Base-by-base conservation (phyloP, 164 flowering plant genomes). In the Euptelea pleiosperma region DNA sequence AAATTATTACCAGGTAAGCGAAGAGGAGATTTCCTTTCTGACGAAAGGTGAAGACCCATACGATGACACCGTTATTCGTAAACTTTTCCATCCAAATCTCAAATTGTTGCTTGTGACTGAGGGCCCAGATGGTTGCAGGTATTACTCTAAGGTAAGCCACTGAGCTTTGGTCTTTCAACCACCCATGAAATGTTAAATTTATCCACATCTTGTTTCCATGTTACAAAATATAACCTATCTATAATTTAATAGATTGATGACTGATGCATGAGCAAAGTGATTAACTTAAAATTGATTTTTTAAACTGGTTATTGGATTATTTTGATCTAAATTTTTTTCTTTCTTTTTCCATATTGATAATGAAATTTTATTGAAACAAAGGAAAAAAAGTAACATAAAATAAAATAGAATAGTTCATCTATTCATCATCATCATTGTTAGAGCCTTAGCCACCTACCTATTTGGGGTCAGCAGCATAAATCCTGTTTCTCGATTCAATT, bases 51-150 rank as follows among this genome's bases (percentile, higher is more conserved):
- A 91, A 73, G 95, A 90, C 73, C 95, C 92, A 29, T 85, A 79
- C 66, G 91, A 89, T 64, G 99, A 94, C 62, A 73, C 76, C 57
- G 93, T 89, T 52, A 96, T 82, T 44, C 86, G 82, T 12, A 86
- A 83, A 62, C 67, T 91, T n/a, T 82, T 62, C 69, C 97, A 91
- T 75, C 81, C 91, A 39, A 85, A 86, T 58, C 93, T 89, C 49
- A 91, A 85, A 53, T 68, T 94, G 66, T 82, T 94, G 16, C 89
- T 94, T 57, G 98, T 94, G 40, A 94, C 99, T 35, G 93, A 88
- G 62, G 99, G 98, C 40, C 75, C 91, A 43, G 82, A 82, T 41
- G 99, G 99, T 53, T 94, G 97, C 73, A 74, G 99, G 64, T 94
- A 94, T 63, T 94, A 88, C 76, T 75, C 96, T 12, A 83, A 94